Percentiles rank a stretch among this genome's conserved stretches.
Conservation (phyloP, 345 rosid species). For the Stellera chamaejasme region DNA sequence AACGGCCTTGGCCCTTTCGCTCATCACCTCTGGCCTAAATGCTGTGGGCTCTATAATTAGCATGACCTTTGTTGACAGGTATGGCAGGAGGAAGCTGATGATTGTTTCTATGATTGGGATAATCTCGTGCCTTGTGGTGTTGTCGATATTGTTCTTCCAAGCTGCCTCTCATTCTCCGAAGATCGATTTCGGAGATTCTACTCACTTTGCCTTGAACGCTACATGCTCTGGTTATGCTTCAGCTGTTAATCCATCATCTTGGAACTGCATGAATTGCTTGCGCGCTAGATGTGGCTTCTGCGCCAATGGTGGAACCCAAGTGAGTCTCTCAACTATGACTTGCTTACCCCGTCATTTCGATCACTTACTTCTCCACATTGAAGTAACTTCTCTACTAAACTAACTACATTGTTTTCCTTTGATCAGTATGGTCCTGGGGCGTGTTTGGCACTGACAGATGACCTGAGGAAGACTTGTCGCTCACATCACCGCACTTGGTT, state of each 20-base stretch:
- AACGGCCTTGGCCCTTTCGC: conserved; percentile 72
- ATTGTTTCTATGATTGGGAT: conserved; percentile 67
- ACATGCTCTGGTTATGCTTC: conserved; percentile 46
- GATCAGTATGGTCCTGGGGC: conserved; percentile 63
- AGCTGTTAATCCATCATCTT: conserved; percentile 17
- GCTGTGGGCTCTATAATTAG: conserved; percentile 64
- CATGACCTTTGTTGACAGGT: conserved; percentile 64
- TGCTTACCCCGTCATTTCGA: no score
- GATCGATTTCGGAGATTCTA: conserved; percentile 21
- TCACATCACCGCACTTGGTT: conserved; percentile 34
- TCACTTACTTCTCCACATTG: not conserved
- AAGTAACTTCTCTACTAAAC: not conserved
- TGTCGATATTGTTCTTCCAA: conserved; percentile 43
- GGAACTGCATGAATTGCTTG: conserved; percentile 72
- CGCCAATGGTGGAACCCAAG: conserved; percentile 26
- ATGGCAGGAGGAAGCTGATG: conserved; percentile 71
- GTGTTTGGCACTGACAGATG: conserved; percentile 33
- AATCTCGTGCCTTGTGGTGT: conserved; percentile 39
- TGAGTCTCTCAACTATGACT: conserved; percentile 12
- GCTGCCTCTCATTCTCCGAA: conserved; percentile 47
- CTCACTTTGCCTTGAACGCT: conserved; percentile 37
- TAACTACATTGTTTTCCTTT: not conserved
- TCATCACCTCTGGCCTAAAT: conserved; percentile 73
- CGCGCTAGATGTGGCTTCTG: conserved; percentile 54
- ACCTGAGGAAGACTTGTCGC: conserved; percentile 20